Percentiles rank a stretch among this genome's conserved stretches.
phyloP scores from a whole-genome alignment of 192 early-diverging fungal genomes.

The Cetraspora pellucida region DNA sequence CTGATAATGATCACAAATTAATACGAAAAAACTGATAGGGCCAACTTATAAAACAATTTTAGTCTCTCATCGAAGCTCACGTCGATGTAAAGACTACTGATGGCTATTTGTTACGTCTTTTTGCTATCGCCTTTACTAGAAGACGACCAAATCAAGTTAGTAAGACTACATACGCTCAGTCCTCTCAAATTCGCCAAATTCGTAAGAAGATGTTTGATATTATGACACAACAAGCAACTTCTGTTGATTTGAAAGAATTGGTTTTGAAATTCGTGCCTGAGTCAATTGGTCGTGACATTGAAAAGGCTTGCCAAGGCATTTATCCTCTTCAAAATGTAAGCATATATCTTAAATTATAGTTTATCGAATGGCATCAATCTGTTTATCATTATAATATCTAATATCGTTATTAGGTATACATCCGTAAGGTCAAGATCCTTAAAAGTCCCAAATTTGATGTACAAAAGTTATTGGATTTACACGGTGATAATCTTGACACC shows the following conservation, averaged over 20 bases:
- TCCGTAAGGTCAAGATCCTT: constrained; percentile 99
- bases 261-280: constrained; percentile 97
- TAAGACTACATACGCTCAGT: constrained; percentile 98
- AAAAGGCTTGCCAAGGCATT: constrained; percentile 96
- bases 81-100: constrained; percentile 99
- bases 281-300: constrained; percentile 96
- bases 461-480: constrained; percentile 95
- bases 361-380: not conserved
- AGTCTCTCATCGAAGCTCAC: constrained; percentile 95
- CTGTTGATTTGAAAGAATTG: constrained; percentile 93
- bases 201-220: constrained; percentile 99
- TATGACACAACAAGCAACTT: constrained; percentile 81
- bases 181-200: constrained; percentile 95
- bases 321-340: constrained; percentile 93
- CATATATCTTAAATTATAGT: not conserved
- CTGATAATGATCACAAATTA: too few relatives aligned
- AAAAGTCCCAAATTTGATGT: constrained; percentile 97
- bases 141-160: constrained; percentile 90
- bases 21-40: too few relatives aligned
- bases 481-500: constrained; percentile 81
- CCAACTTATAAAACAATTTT: not conserved
- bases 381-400: not conserved
- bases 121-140: constrained; percentile 97
- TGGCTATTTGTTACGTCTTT: constrained; percentile 98
- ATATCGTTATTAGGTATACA: constrained; percentile 54